phyloP scores from a whole-genome alignment of 2,329 filamentous ascomycete genomes.

The Fusarium incarnatum region DNA sequence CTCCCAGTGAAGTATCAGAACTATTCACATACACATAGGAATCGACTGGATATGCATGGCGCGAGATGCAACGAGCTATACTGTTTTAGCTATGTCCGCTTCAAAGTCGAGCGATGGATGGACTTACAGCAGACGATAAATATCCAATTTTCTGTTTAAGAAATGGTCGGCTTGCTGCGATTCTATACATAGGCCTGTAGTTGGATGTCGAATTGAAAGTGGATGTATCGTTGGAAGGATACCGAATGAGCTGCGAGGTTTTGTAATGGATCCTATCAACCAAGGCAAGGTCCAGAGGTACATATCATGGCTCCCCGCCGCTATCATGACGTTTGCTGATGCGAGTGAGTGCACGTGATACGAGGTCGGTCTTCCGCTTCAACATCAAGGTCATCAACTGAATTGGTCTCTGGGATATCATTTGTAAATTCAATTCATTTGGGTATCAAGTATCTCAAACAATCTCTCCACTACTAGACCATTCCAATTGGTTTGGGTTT shows the following conservation, averaged over 20 bases:
- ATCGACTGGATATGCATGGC: constrained; percentile 88
- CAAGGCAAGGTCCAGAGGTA: constrained; percentile 6
- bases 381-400: not conserved
- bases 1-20: not conserved
- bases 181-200: constrained; percentile 55
- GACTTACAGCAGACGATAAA: constrained; percentile 40
- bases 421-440: not conserved
- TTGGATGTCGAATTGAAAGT: constrained; percentile 1
- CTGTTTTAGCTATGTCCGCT: constrained; percentile 3
- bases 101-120: constrained; percentile 1
- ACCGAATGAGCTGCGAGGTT: constrained; percentile 41
- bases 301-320: constrained; percentile 26
- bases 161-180: constrained; percentile 53
- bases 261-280: constrained; percentile 41
- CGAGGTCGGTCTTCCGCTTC: not conserved
- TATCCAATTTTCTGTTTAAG: constrained; percentile 49
- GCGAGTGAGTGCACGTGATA: constrained; percentile 41
- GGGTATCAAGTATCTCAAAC: constrained; percentile 27
- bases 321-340: constrained; percentile 40
- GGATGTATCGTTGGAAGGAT: constrained; percentile 15
- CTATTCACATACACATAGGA: constrained; percentile 79
- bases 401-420: not conserved
- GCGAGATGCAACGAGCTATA: constrained; percentile 40
- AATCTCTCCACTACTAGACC: constrained; percentile 50
- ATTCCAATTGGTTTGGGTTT: constrained; percentile 69